phyloP scores from a whole-genome alignment of 73 alveolate genomes.

The Symbiodinium natans region DNA sequence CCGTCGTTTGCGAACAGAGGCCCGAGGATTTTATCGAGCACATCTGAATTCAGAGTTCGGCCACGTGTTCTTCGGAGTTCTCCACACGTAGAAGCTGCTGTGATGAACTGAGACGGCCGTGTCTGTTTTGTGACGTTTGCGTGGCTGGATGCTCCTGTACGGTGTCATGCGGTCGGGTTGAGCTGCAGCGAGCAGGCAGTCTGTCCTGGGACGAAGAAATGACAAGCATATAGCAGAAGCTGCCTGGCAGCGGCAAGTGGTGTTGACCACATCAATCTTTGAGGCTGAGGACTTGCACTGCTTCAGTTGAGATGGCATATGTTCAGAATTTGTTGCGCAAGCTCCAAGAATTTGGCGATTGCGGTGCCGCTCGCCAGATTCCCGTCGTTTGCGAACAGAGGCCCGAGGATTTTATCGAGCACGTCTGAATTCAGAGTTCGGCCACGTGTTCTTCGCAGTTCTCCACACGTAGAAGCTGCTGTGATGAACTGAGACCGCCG shows the following conservation, averaged over 20 bases:
- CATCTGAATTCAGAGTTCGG: too few species aligned
- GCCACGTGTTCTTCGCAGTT: neutral
- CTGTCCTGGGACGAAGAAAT: neutral
- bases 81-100: too few species aligned
- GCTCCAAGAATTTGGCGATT: too few species aligned
- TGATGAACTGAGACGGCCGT: too few species aligned
- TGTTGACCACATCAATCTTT: neutral
- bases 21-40: neutral
- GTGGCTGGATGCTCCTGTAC: neutral
- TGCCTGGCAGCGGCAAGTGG: neutral
- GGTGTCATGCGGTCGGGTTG: neutral
- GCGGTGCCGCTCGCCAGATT: too few species aligned
- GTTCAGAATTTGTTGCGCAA: too few species aligned
- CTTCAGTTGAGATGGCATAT: too few species aligned
- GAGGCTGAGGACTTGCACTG: neutral
- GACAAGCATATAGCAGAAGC: constrained; percentile 15
- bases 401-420: too few species aligned
- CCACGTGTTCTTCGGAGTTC: too few species aligned
- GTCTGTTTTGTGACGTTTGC: neutral
- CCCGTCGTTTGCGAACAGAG: too few species aligned
- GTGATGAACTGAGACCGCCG: too few species aligned
- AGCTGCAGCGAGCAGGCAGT: neutral
- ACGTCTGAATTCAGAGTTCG: neutral
- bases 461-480: neutral
- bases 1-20: neutral